Evolutionary conservation across 1,139 yeast genomes (phyloP).

Genomic region (Pichia sp.): DNA sequence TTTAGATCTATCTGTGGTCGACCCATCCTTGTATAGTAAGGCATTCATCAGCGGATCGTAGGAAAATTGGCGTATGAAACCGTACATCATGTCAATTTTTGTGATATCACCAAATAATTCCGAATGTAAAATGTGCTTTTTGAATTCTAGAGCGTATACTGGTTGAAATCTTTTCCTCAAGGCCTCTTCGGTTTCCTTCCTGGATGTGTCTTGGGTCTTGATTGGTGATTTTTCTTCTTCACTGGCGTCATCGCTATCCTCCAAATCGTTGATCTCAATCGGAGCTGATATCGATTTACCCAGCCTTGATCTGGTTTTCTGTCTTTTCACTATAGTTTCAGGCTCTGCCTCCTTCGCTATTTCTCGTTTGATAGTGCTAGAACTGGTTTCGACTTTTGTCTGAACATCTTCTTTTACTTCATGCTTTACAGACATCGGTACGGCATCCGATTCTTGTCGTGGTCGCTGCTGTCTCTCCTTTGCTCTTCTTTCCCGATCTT

Average conservation of each 20-base stretch:
- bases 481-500: neutral
- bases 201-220: neutral
- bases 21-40: constrained; percentile 3
- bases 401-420: neutral
- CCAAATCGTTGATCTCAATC: constrained; percentile 16
- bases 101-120: constrained; percentile 24
- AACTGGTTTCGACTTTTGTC: neutral
- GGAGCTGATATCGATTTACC: constrained; percentile 12
- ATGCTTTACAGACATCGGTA: neutral
- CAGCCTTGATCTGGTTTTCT: neutral
- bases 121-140: constrained; percentile 20
- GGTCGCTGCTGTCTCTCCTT: neutral
- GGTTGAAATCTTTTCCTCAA: constrained; percentile 18
- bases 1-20: constrained; percentile 8
- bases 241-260: constrained; percentile 12
- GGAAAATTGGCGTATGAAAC: constrained; percentile 26
- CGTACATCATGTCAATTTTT: constrained; percentile 27
- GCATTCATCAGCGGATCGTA: constrained; percentile 18
- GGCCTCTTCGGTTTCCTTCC: neutral
- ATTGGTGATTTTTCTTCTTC: constrained; percentile 1
- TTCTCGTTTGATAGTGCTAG: neutral
- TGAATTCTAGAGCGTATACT: constrained; percentile 20
- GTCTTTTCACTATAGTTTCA: constrained; percentile 1
- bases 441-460: neutral
- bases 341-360: neutral